Base-by-base conservation (phyloP, 306 rosid genomes). In the Cucurbita argyrosperma region DNA sequence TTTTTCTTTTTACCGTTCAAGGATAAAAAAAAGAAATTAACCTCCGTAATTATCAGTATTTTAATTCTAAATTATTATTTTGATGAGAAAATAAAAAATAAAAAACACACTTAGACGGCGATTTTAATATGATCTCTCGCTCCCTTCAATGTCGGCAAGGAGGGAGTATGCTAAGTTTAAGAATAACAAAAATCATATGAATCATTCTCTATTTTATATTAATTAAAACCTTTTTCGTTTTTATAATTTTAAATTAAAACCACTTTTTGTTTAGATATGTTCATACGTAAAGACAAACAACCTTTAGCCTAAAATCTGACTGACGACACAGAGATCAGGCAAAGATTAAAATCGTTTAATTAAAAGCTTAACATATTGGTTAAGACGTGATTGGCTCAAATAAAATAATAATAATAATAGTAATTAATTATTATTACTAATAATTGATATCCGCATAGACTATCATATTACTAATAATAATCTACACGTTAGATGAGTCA, bases 401-500 rank as follows among this genome's bases (percentile, higher is more conserved):
- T 65, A 46, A 11, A 46, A 42, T 6, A 68, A 14, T 10, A 2
- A 37, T 0, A 54, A 30, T 53, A 5, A 62, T 50, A 37, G 15
- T 50, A 50, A 50, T 50, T 16, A 0, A 66, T 66, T 65, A 42
- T 65, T 66, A 66, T 10, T 26, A 23, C 12, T 26, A 23, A 46
- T 47, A 68, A 68, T 45, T 26, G 73, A 68, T 68, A 68, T 47
- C 57, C 73, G 2, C 52, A 47, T 68, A 68, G 73, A 68, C 52
- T 54, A 68, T 68, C 57, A 68, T 68, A 51, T 68, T 6, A 47
- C 57, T 68, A 68, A 68, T 68, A 68, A 68, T 68, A 47, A 26
- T 68, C 73, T 68, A 68, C 57, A 53, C 76, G 63, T 71, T 71
- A 71, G 47, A 71, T 37, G 30, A 71, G 35, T 52, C 53, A 72